Percentiles rank a stretch among this genome's conserved stretches.
Conservation (phyloP, 2,329 filamentous ascomycete genomes). For the Xylaria sp. region DNA sequence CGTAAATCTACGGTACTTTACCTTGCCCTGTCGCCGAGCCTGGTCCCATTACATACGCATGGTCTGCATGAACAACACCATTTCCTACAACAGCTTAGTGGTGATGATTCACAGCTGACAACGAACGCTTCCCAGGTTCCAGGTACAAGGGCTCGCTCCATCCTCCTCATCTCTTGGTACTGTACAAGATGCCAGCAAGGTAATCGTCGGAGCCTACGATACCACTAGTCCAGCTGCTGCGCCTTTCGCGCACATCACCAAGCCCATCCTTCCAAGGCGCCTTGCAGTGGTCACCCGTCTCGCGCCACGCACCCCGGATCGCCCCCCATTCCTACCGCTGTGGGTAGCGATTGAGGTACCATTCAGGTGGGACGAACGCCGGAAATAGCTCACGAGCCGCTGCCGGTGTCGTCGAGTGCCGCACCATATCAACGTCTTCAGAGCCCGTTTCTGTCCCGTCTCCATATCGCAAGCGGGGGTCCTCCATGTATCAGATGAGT, state of each 20-base stretch:
- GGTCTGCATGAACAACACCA: not conserved
- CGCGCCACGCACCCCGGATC: slow-evolving; percentile 29
- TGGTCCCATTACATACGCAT: not conserved
- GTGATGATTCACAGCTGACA: slow-evolving; percentile 5
- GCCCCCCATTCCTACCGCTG: slow-evolving; percentile 23
- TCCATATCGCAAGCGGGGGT: slow-evolving; percentile 13
- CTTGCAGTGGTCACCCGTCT: slow-evolving; percentile 20
- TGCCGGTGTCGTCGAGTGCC: slow-evolving; percentile 18
- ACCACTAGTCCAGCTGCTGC: not conserved
- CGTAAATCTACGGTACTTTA: slow-evolving; percentile 1
- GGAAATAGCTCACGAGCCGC: slow-evolving; percentile 25
- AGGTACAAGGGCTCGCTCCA: slow-evolving; percentile 8
- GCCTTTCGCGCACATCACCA: slow-evolving; percentile 13
- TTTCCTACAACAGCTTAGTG: slow-evolving; percentile 18
- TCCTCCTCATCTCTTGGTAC: slow-evolving; percentile 3
- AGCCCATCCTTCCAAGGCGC: slow-evolving; percentile 13
- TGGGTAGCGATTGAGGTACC: slow-evolving; percentile 24
- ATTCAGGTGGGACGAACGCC: slow-evolving; percentile 26
- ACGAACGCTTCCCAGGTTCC: slow-evolving; percentile 7
- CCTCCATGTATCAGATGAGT: slow-evolving; percentile 15
- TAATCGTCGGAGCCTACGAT: slow-evolving; percentile 14
- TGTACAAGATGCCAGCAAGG: slow-evolving; percentile 13
- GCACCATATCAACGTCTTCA: slow-evolving; percentile 19
- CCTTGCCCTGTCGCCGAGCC: not conserved
- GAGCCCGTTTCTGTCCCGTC: slow-evolving; percentile 14